Percentiles rank a stretch among this genome's conserved stretches.
phyloP scores from a whole-genome alignment of 2,329 filamentous ascomycete genomes.

The Penicillium sp. region DNA sequence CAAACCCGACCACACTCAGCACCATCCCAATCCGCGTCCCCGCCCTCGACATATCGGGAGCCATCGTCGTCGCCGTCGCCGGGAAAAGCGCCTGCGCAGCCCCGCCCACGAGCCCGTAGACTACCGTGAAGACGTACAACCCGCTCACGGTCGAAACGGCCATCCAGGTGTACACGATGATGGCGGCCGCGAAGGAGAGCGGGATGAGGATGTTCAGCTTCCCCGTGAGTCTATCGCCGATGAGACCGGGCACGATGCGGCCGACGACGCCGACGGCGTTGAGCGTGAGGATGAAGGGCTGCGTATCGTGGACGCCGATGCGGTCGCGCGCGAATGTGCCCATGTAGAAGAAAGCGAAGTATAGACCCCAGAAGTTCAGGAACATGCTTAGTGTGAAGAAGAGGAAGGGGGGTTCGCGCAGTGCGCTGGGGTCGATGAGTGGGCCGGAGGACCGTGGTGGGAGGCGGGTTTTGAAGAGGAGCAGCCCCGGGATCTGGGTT shows the following conservation, averaged over 20 bases:
- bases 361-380: conserved; percentile 56
- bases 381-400: conserved; percentile 54
- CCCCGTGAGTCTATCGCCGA: conserved; percentile 60
- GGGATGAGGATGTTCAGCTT: conserved; percentile 63
- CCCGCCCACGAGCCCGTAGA: conserved; percentile 51
- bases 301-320: conserved; percentile 53
- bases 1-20: conserved; percentile 50
- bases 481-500: conserved; percentile 47
- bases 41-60: conserved; percentile 50
- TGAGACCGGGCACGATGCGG: conserved; percentile 58
- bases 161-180: conserved; percentile 63
- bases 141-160: conserved; percentile 48
- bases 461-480: conserved; percentile 6
- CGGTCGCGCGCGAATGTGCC: conserved; percentile 54
- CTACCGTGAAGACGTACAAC: conserved; percentile 50
- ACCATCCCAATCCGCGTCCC: conserved; percentile 55
- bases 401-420: conserved; percentile 61
- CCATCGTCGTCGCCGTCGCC: conserved; percentile 46
- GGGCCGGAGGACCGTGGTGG: conserved; percentile 52
- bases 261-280: conserved; percentile 62
- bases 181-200: conserved; percentile 50
- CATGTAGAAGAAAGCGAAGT: conserved; percentile 66
- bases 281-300: conserved; percentile 61
- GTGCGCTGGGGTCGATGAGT: conserved; percentile 61
- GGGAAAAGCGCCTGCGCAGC: conserved; percentile 53